Conservation (phyloP, 23 red algal species). For the Porphyridium purpureum region DNA sequence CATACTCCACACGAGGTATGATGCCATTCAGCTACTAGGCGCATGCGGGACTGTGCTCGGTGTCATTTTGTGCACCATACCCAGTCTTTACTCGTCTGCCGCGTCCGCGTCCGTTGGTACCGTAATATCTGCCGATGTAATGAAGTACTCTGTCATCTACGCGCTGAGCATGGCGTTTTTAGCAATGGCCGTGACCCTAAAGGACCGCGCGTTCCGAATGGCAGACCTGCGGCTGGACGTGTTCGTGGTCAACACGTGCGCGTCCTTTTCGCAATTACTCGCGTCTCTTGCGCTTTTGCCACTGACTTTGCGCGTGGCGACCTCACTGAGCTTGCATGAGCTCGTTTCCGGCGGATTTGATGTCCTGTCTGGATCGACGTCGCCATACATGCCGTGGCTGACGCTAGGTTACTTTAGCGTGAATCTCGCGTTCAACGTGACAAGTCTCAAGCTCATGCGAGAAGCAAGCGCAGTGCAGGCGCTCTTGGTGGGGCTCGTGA, state of each 20-base stretch:
- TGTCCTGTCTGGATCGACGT: background rate
- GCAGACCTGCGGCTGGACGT: conserved; percentile 7
- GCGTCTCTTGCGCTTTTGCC: background rate
- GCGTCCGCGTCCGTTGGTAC: background rate
- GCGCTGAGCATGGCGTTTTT: background rate
- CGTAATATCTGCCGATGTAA: background rate
- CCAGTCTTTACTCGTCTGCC: background rate
- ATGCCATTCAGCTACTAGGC: conserved; percentile 1
- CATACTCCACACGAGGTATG: conserved; percentile 6
- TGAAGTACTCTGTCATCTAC: background rate
- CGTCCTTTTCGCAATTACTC: conserved; percentile 1
- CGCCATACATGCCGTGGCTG: conserved; percentile 10
- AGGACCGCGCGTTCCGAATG: conserved; percentile 10
- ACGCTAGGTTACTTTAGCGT: conserved; percentile 1
- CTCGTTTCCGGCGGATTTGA: background rate
- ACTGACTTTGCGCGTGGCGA: background rate
- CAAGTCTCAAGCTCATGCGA: conserved; percentile 2
- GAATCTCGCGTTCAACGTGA: conserved; percentile 7
- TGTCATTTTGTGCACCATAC: conserved; percentile 4
- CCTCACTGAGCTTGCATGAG: no score
- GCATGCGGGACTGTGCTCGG: background rate
- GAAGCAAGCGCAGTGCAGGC: conserved; percentile 3
- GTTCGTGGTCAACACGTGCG: conserved; percentile 13
- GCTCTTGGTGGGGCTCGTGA: conserved; percentile 1
- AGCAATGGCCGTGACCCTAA: conserved; percentile 5